Evolutionary conservation across 352 stramenopile genomes (phyloP), one percentile per base, ranked within the genome.

Genomic region (Phytophthora tubulina): DNA sequence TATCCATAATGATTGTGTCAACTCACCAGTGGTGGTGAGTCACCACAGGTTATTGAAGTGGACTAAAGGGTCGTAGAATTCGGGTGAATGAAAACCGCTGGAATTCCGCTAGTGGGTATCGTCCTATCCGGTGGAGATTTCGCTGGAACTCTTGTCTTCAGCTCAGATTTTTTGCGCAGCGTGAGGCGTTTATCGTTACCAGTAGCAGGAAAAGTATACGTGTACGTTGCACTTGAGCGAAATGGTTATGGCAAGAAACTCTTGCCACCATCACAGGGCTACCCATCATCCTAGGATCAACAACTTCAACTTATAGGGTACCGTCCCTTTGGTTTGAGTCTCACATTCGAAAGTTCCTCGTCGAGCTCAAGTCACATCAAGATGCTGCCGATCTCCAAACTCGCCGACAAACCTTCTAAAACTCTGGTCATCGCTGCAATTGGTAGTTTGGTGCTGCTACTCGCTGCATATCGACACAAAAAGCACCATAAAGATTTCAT

Each of bases 261-360:
- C 17, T 52, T 55, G 63, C 5, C 63, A 65, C 64, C 33, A 61
- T 61, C 38, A 38, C 1, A 27, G 1, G 21, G 21, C 21, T 27
- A 27, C 21, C 1, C 21, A 42, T 42, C 31, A 39, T 61, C 21
- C 11, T 49, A 39, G 21, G 15, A n/a, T 33, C 33, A 32, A 51
- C 63, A 67, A 61, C 49, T 73, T 73, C 41, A 73, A 73, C 9
- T n/a, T 72, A 17, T 41, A 46, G 32, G 21, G 21, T 27, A 27
- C 27, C 15, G 46, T 63, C 17, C 13, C 17, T 50, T 1, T 10
- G 21, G 42, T 27, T 27, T 27, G 21, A 27, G 21, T 41, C 10
- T 54, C 54, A 75, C 11, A 42, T 52, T 70, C 38, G 8, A 63
- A 70, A 38, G 6, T 58, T 64, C 61, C 38, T 36, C 21, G 4